A percentile compares a stretch with the other conserved stretches of the same genome.
phyloP scores from a whole-genome alignment of 2,329 filamentous ascomycete species.

The Aspergillus ruber region DNA sequence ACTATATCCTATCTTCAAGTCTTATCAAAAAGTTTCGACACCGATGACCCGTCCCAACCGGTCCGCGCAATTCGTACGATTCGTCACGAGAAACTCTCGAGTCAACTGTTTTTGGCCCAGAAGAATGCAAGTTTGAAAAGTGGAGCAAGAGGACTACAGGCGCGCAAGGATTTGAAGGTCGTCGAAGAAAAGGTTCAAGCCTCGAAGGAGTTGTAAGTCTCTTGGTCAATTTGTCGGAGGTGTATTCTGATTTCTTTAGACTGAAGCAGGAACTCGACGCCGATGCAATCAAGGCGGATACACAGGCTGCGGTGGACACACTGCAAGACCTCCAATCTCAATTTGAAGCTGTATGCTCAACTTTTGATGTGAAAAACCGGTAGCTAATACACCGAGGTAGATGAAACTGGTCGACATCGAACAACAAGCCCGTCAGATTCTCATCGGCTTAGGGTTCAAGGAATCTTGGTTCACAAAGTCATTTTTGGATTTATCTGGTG shows the following conservation, averaged over 20 bases:
- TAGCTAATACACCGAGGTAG: conserved; percentile 9
- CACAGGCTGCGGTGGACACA: conserved; percentile 62
- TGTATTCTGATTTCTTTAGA: conserved; percentile 12
- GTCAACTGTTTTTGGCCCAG: conserved; percentile 61
- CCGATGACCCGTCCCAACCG: conserved; percentile 50
- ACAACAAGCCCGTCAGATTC: conserved; percentile 57
- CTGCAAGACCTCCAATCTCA: conserved; percentile 63
- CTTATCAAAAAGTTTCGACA: conserved; percentile 56
- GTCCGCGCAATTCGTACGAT: conserved; percentile 57
- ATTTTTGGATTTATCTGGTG: conserved; percentile 65
- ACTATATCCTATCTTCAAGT: conserved; percentile 28
- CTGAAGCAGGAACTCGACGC: conserved; percentile 53
- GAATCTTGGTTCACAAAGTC: conserved; percentile 54
- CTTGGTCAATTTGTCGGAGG: neutral
- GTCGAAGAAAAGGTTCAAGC: conserved; percentile 62
- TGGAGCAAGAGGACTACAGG: conserved; percentile 67
- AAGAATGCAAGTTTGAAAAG: conserved; percentile 69
- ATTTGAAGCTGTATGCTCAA: conserved; percentile 52
- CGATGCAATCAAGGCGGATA: conserved; percentile 56
- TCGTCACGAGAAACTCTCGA: conserved; percentile 56
- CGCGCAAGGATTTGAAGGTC: conserved; percentile 65
- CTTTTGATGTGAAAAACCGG: neutral
- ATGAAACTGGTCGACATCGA: conserved; percentile 58
- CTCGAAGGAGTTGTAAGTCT: conserved; percentile 46
- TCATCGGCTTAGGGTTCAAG: conserved; percentile 66